Conservation (phyloP, 2,329 filamentous ascomycete species). For the Ophiostoma ips region DNA sequence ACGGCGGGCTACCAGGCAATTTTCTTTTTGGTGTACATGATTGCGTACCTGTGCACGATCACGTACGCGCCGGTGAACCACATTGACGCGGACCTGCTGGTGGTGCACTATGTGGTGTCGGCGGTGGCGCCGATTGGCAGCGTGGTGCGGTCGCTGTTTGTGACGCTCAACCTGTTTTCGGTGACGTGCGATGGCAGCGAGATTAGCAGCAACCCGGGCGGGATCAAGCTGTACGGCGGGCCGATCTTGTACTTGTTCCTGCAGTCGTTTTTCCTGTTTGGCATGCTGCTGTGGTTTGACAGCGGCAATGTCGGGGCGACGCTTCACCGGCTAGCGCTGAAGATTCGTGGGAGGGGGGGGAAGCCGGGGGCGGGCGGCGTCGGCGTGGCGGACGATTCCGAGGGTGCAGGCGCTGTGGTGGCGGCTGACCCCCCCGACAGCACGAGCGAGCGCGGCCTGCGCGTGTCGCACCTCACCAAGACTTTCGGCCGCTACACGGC, state of each 20-base stretch:
- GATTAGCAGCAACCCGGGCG: conserved; percentile 55
- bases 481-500: conserved; percentile 61
- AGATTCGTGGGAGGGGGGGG: not conserved
- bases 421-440: no score
- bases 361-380: not conserved
- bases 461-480: conserved; percentile 71
- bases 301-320: conserved; percentile 50
- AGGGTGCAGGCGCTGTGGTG: conserved; percentile 49
- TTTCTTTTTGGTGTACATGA: conserved; percentile 56
- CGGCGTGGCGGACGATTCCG: conserved; percentile 37
- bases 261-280: conserved; percentile 58
- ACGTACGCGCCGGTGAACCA: conserved; percentile 59
- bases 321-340: conserved; percentile 19
- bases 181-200: conserved; percentile 53
- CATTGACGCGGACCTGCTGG: conserved; percentile 51
- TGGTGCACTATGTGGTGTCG: conserved; percentile 64
- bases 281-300: conserved; percentile 65
- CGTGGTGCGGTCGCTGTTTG: conserved; percentile 57
- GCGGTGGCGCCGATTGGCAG: conserved; percentile 65
- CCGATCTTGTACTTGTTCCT: conserved; percentile 71
- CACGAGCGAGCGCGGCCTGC: conserved; percentile 47
- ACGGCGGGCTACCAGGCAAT: conserved; percentile 63
- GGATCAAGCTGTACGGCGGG: conserved; percentile 62
- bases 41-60: conserved; percentile 56
- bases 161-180: conserved; percentile 73